Evolutionary conservation across 176 grass and related monocot genomes (phyloP), one percentile per base, ranked within the genome.

Genomic region (Eremochloa ophiuroides): DNA sequence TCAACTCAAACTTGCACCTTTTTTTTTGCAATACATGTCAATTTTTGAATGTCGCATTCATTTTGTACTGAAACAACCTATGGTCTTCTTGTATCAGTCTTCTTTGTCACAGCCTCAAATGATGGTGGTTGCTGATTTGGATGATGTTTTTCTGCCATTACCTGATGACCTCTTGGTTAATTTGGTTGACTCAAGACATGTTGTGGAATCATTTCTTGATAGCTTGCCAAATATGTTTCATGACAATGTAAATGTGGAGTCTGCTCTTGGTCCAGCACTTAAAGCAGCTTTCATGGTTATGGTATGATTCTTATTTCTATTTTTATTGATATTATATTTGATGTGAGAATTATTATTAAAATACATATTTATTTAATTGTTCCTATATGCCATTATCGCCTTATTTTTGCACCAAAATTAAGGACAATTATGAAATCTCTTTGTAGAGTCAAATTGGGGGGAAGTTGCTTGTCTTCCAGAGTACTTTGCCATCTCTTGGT

Each of bases 101-200:
- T 95, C 96, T 60, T 85, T 93, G 83, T 90, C 88, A 74, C 93
- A 99, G 53, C 91, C 93, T 88, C 96, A 99, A 86, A 99, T 95
- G 93, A 87, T 95, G 96, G 93, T 93, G 80, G 87, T 99, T 62
- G 58, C 91, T 7, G 91, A 99, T 89, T 86, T 93, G 78, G 93
- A 99, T 25, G 89, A 93, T 76, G 56, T 99, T 87, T 99, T 99
- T 67, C 77, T 95, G 18, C 96, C 96, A 46, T 79, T 99, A 80
- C 96, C 96, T 74, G 93, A 99, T 87, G 93, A 99, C 86, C 87
- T 99, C 56, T 84, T 99, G 37, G 96, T 99, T 75, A 95, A 95
- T 87, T 86, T 99, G 80, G 92, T 77, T 10, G 96, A 99, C 60
- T 99, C 96, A 28, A 93, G 89, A 80, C 75, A 85, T 86, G 87